Base-by-base conservation (phyloP, 768 basidiomycete genomes). In the Grammothele lineata region DNA sequence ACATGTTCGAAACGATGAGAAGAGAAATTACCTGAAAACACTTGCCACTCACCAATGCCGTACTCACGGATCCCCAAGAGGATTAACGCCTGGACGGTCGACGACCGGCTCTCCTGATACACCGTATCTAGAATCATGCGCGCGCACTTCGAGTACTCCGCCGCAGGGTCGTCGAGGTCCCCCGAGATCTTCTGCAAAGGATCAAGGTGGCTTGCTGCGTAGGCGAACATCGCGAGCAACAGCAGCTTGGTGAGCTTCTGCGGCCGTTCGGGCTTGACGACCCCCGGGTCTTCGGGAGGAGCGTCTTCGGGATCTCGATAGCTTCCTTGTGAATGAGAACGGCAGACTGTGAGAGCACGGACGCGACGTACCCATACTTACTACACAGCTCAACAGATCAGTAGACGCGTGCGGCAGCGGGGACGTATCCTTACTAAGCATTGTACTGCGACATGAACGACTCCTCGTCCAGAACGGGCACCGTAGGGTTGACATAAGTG, bases 11-110 rank as follows among this genome's bases (percentile, higher is more conserved):
- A 36, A 38, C 15, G 4, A 17, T 22, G 8, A 40, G 1, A 43
- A n/a, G 2, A n/a, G 9, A 39, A 1, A 2, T 40, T 19, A 22
- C 32, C 27, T 30, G 27, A 12, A 22, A 22, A 35, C 25, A 27
- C 17, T 21, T 12, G 32, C 30, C 23, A 37, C 63, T 65, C 73
- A 58, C 87, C 90, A 26, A 90, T 83, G 6, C 92, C 92, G 60
- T 91, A 87, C 68, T 92, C 90, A 3, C 90, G 77, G 60, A 88
- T 78, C 0, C 88, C 87, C 17, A 92, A 64, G 15, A 94, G 74
- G 26, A 94, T 70, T n/a, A 93, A 65, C 4, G 90, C 77, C 61
- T 94, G 92, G 17, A 87, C 86, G 0, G 87, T 88, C 7, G 89
- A 83, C 35, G 80, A 75, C 34, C 85, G 72, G 44, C 79, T 82